Percentiles rank a stretch among this genome's conserved stretches.
Evolutionary conservation across 345 rosid genomes (phyloP).

Genomic region (Salix koriyanagi): DNA sequence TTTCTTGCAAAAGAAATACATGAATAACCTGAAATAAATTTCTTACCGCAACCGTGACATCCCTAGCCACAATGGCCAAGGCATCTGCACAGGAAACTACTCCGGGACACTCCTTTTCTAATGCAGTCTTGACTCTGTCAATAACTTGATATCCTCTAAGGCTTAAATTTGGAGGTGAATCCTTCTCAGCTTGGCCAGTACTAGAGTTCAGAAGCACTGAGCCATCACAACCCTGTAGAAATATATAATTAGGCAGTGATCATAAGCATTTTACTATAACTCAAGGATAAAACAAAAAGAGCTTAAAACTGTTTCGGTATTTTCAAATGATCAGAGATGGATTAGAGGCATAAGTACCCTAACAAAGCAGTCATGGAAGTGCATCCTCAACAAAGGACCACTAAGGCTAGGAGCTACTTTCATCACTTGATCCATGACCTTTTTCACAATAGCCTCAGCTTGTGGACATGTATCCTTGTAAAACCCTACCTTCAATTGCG

Average conservation of each 20-base stretch:
- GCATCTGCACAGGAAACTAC: slow-evolving; percentile 79
- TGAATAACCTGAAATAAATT: not conserved
- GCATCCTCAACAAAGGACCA: slow-evolving; percentile 64
- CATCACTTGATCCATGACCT: slow-evolving; percentile 24
- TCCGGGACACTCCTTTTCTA: slow-evolving; percentile 68
- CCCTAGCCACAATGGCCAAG: slow-evolving; percentile 64
- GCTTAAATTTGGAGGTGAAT: slow-evolving; percentile 40
- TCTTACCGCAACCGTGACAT: slow-evolving; percentile 43
- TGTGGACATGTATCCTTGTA: slow-evolving; percentile 43
- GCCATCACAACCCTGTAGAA: slow-evolving; percentile 73
- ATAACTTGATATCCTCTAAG: slow-evolving; percentile 61
- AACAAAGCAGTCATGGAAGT: slow-evolving; percentile 82
- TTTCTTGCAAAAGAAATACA: not conserved
- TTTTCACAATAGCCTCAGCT: slow-evolving; percentile 46
- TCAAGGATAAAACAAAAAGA: not conserved
- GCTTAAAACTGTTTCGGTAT: not conserved
- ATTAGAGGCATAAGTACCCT: slow-evolving; percentile 34
- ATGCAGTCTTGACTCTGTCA: slow-evolving; percentile 50
- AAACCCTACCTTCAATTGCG: slow-evolving; percentile 53
- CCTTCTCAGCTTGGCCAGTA: slow-evolving; percentile 48
- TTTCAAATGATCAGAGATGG: not conserved
- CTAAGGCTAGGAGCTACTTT: slow-evolving; percentile 42
- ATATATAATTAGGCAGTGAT: not conserved
- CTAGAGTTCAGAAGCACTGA: slow-evolving; percentile 59
- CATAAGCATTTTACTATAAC: not conserved